These are phyloP conservation scores for Leccinum longicurvipes DNA, from an alignment of 768 basidiomycete species.

Conservation along the genomic window DNA sequence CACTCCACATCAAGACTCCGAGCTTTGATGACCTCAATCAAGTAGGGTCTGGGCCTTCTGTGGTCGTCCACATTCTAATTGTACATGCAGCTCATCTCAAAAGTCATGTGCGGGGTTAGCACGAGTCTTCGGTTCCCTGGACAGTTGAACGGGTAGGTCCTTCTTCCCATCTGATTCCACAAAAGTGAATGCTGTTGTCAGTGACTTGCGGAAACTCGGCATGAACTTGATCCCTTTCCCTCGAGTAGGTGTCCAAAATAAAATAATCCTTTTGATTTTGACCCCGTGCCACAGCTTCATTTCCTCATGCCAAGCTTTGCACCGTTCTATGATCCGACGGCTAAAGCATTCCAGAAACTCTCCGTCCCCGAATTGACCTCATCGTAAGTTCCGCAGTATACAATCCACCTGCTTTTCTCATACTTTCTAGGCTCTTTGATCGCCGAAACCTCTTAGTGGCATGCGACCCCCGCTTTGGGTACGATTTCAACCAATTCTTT, in stretches of 20 bases:
- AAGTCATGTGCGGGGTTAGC: conserved; percentile 93
- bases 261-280: not conserved
- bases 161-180: not conserved
- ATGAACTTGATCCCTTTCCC: conserved; percentile 98
- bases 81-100: conserved; percentile 59
- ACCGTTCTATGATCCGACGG: conserved; percentile 73
- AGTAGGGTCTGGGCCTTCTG: conserved; percentile 35
- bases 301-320: conserved; percentile 97
- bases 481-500: conserved; percentile 1
- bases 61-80: not conserved
- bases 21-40: conserved; percentile 66
- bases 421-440: conserved; percentile 62
- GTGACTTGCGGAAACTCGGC: conserved; percentile 84
- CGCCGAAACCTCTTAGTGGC: conserved; percentile 78
- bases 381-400: conserved; percentile 46
- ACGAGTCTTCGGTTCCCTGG: conserved; percentile 93
- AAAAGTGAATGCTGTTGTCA: conserved; percentile 25
- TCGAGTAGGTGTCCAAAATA: conserved; percentile 49
- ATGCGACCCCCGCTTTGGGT: conserved; percentile 78
- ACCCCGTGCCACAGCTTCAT: conserved; percentile 60
- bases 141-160: conserved; percentile 76
- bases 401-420: not conserved
- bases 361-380: conserved; percentile 69
- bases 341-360: conserved; percentile 55
- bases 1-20: conserved; percentile 63